These are phyloP conservation scores for Curvularia hawaiiensis DNA, from an alignment of 2,329 filamentous ascomycete genomes.

Conservation along the genomic window DNA sequence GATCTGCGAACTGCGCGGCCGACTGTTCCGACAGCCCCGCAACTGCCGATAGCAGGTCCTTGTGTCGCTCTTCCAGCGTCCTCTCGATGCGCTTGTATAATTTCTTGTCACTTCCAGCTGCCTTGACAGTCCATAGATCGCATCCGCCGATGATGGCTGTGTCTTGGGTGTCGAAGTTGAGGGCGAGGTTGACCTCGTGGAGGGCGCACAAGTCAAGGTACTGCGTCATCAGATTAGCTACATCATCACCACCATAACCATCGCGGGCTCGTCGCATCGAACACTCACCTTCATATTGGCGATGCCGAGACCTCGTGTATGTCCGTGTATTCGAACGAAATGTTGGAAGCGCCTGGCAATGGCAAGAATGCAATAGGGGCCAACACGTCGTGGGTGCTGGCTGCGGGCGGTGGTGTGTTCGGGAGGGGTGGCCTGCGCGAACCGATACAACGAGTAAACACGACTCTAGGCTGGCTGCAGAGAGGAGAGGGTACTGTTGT, in stretches of 20 bases:
- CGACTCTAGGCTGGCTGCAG: constrained; percentile 50
- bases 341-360: constrained; percentile 11
- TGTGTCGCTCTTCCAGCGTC: constrained; percentile 88
- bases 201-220: constrained; percentile 91
- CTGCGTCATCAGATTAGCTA: constrained; percentile 57
- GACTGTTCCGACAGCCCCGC: constrained; percentile 86
- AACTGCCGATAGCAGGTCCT: constrained; percentile 82
- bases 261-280: constrained; percentile 21
- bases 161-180: constrained; percentile 95
- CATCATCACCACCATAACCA: constrained; percentile 22
- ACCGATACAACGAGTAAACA: constrained; percentile 46
- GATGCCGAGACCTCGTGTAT: constrained; percentile 6
- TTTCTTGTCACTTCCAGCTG: constrained; percentile 94
- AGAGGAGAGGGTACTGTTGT: constrained; percentile 46
- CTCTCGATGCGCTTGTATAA: constrained; percentile 95
- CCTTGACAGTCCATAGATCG: constrained; percentile 97
- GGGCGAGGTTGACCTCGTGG: constrained; percentile 86
- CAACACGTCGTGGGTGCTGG: constrained; percentile 32
- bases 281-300: constrained; percentile 48
- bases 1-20: constrained; percentile 68
- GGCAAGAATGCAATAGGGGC: constrained; percentile 10
- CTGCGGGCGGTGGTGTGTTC: constrained; percentile 36
- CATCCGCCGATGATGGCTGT: constrained; percentile 91
- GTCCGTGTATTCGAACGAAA: constrained; percentile 1
- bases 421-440: constrained; percentile 40